phyloP scores from a whole-genome alignment of 441 rosid genomes.

The Erodium moschatum region DNA sequence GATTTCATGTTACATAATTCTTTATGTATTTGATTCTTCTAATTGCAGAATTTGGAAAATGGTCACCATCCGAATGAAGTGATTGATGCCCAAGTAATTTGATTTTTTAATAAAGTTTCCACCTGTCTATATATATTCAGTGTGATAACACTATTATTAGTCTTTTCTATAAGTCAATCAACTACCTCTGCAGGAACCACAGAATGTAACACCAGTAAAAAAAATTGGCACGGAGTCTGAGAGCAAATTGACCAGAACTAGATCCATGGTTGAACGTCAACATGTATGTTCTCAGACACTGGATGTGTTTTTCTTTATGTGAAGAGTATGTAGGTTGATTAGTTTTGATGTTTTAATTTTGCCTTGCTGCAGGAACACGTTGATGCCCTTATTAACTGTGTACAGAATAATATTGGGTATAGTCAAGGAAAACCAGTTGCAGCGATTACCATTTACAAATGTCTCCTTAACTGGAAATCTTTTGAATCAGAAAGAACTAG shows the following conservation, averaged over 20 bases:
- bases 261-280: conserved; percentile 67
- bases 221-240: conserved; percentile 57
- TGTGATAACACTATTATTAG: background rate
- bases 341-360: conserved; percentile 16
- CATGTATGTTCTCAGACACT: conserved; percentile 47
- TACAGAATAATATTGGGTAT: conserved; percentile 57
- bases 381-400: conserved; percentile 53
- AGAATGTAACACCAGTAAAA: conserved; percentile 52
- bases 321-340: conserved; percentile 11
- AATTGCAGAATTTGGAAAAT: conserved; percentile 64
- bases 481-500: conserved; percentile 91
- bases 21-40: background rate
- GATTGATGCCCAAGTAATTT: conserved; percentile 8
- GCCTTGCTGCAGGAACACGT: conserved; percentile 52
- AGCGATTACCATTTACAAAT: conserved; percentile 75
- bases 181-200: conserved; percentile 47
- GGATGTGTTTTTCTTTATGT: background rate
- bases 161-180: conserved; percentile 10
- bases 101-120: background rate
- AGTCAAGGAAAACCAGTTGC: conserved; percentile 74
- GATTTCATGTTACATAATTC: background rate
- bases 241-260: conserved; percentile 46
- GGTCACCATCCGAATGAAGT: conserved; percentile 52
- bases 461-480: conserved; percentile 79
- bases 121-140: background rate